Evolutionary conservation across 768 basidiomycete species (phyloP), one percentile per base, ranked within the genome.

Genomic region (Rhodotorula sphaerocarpa): DNA sequence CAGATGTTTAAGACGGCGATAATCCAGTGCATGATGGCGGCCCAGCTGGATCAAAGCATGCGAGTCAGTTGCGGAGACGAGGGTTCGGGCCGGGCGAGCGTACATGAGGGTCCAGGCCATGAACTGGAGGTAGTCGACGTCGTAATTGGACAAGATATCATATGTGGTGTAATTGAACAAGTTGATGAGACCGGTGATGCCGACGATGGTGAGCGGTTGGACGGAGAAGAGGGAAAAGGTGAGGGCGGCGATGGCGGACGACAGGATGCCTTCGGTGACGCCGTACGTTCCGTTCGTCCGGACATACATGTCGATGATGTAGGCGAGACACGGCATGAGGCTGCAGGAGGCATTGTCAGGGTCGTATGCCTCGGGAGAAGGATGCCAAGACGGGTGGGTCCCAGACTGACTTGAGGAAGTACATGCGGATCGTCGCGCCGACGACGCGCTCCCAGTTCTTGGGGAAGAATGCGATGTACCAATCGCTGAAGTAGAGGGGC

Each of bases 181-280:
- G 52, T 70, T 73, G 67, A 72, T 69, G 31, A 62, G 64, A 18
- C 50, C 46, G 3, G 47, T 55, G 16, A 63, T 48, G 9, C 92
- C 92, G 4, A 88, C 87, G 47, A 95, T 90, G 47, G 88, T 87
- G 5, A 95, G 79, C 1, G 92, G 92, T 73, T 96, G 92, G 20
- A 86, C 89, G 5, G 88, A 87, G 57, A 95, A 82, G 44, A 90
- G 76, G 0, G 89, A 86, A 70, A 92, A 91, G 25, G 90, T 78
- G 71, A 88, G 86, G 0, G 90, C 87, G 1, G 89, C 86, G 83
- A 93, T 86, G 76, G 91, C 92, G 0, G 88, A 86, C 3, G 85
- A 82, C 12, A 87, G 70, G 0, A 93, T 77, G 10, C 90, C 87
- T 74, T 95, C 92, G 3, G 87, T 79, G 20, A 95, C 88, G 4